A percentile compares a stretch with the other conserved stretches of the same genome.
Conservation (phyloP, 2,329 filamentous ascomycete species). For the Alternaria arborescens region DNA sequence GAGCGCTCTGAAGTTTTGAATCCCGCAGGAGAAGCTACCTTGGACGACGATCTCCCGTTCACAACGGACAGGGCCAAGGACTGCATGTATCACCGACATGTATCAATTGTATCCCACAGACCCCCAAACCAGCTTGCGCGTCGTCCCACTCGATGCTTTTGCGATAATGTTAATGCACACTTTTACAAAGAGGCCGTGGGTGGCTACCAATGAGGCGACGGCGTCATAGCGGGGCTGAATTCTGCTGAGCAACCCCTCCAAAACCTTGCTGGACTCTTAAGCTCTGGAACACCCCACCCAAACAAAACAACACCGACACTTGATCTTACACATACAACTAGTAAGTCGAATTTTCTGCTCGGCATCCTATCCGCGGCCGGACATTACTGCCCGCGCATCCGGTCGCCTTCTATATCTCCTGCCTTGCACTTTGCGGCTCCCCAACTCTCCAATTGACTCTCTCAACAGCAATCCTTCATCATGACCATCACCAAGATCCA, state of each 20-base stretch:
- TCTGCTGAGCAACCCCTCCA: conserved; percentile 36
- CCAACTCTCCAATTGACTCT: conserved; percentile 36
- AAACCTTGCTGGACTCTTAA: conserved; percentile 30
- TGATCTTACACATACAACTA: conserved; percentile 36
- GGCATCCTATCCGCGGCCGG: conserved; percentile 49
- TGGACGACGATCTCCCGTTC: conserved; percentile 16
- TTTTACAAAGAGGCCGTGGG: conserved; percentile 31
- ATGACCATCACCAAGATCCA: conserved; percentile 75
- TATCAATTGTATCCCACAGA: background rate
- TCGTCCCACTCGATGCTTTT: conserved; percentile 23
- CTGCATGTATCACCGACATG: conserved; percentile 4
- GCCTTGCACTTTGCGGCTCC: conserved; percentile 18
- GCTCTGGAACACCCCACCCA: conserved; percentile 30
- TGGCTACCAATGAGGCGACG: conserved; percentile 31
- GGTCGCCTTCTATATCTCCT: conserved; percentile 37
- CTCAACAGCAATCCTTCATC: conserved; percentile 50
- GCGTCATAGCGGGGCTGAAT: conserved; percentile 35
- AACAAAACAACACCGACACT: conserved; percentile 38
- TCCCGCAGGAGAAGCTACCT: conserved; percentile 4
- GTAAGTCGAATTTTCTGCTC: conserved; percentile 44
- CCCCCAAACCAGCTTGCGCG: conserved; percentile 1
- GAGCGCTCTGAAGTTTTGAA: background rate
- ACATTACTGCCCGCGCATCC: conserved; percentile 35
- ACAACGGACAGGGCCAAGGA: conserved; percentile 1
- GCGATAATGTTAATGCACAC: conserved; percentile 34